Evolutionary conservation across 202 grass and related monocot genomes (phyloP).

Genomic region (Panicum hallii): DNA sequence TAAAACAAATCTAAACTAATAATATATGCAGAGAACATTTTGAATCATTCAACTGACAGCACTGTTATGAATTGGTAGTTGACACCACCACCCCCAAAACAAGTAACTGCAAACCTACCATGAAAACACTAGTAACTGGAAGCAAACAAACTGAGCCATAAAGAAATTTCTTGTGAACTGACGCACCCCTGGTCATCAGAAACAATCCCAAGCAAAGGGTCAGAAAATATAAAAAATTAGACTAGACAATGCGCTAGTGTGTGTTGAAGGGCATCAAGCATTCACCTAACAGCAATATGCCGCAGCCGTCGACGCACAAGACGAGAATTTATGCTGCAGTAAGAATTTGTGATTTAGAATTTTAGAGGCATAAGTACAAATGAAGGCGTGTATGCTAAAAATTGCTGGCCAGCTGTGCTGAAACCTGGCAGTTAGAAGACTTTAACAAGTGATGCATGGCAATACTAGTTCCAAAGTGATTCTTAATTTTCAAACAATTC

Average conservation of each 20-base stretch:
- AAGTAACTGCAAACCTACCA: conserved; percentile 63
- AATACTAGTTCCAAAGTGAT: conserved; percentile 25
- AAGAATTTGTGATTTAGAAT: conserved; percentile 31
- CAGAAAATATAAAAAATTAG: conserved; percentile 35
- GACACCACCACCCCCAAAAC: background rate
- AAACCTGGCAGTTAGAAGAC: conserved; percentile 9
- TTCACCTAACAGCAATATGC: conserved; percentile 86
- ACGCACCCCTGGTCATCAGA: conserved; percentile 65
- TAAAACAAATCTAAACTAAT: conserved; percentile 11
- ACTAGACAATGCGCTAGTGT: background rate
- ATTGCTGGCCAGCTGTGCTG: background rate
- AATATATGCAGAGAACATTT: conserved; percentile 37
- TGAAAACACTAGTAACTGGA: conserved; percentile 77
- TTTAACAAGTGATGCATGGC: conserved; percentile 15
- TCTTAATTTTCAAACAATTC: conserved; percentile 23
- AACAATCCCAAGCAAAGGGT: conserved; percentile 36
- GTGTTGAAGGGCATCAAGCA: background rate
- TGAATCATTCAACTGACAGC: conserved; percentile 28
- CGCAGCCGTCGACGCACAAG: conserved; percentile 85
- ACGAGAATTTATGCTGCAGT: conserved; percentile 88
- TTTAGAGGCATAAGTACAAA: conserved; percentile 20
- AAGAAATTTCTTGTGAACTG: conserved; percentile 89
- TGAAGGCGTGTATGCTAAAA: background rate
- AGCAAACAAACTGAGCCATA: conserved; percentile 90
- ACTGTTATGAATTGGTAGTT: conserved; percentile 35